phyloP scores from a whole-genome alignment of 805 yeast genomes.

The Kazachstania kunashirensis region DNA sequence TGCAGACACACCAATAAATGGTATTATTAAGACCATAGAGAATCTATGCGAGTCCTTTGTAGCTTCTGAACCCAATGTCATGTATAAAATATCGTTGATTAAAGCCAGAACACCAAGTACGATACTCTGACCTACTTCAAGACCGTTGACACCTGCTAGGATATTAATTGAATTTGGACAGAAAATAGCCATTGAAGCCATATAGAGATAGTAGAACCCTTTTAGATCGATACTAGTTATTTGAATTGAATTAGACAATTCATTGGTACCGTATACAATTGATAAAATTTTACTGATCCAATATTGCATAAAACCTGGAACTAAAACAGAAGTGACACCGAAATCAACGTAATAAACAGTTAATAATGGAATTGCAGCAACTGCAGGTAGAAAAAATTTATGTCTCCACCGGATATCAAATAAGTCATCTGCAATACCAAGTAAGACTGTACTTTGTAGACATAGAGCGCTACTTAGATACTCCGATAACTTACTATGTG shows the following conservation, averaged over 20 bases:
- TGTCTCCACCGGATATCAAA: slow-evolving; percentile 97
- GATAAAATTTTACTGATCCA: slow-evolving; percentile 17
- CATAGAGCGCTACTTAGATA: slow-evolving; percentile 79
- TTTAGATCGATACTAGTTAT: slow-evolving; percentile 58
- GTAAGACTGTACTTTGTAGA: slow-evolving; percentile 67
- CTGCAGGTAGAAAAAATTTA: slow-evolving; percentile 89
- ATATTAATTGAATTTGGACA: slow-evolving; percentile 95
- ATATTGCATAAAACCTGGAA: slow-evolving; percentile 58
- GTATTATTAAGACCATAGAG: slow-evolving; percentile 69
- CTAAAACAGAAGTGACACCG: slow-evolving; percentile 77
- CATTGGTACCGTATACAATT: slow-evolving; percentile 5
- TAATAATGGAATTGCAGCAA: slow-evolving; percentile 84
- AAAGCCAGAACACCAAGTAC: slow-evolving; percentile 64
- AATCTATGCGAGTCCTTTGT: slow-evolving; percentile 77
- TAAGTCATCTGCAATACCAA: slow-evolving; percentile 89
- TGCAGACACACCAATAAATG: slow-evolving; percentile 75
- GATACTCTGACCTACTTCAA: slow-evolving; percentile 91
- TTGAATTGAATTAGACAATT: slow-evolving; percentile 9
- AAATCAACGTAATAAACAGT: slow-evolving; percentile 90
- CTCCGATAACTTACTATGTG: slow-evolving; percentile 75
- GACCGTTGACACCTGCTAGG: slow-evolving; percentile 90
- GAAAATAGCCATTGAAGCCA: slow-evolving; percentile 86
- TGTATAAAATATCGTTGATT: slow-evolving; percentile 66
- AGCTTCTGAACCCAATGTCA: slow-evolving; percentile 40
- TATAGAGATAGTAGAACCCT: slow-evolving; percentile 68